phyloP scores from a whole-genome alignment of 2,329 filamentous ascomycete genomes.

The Chrysoporthe deuterocubensis region DNA sequence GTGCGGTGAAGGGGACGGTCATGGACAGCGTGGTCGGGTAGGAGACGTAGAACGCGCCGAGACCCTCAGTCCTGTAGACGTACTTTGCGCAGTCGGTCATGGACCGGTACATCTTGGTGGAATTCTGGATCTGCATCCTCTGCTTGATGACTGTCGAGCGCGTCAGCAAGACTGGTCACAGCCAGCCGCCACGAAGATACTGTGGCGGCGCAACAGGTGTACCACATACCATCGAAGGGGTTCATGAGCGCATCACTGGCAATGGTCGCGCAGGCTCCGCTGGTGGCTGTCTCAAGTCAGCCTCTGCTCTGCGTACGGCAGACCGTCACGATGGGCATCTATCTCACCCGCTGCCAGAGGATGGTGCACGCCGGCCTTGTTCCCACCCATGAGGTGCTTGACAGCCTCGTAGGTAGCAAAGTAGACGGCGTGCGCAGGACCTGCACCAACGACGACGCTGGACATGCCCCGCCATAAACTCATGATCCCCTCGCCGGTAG shows the following conservation, averaged over 20 bases:
- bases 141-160: slow-evolving; percentile 85
- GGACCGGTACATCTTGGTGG: slow-evolving; percentile 81
- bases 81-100: slow-evolving; percentile 85
- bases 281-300: slow-evolving; percentile 66
- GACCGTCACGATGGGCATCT: background rate
- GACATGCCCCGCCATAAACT: slow-evolving; percentile 96
- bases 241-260: slow-evolving; percentile 99
- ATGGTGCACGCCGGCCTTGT: slow-evolving; percentile 84
- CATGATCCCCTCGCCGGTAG: slow-evolving; percentile 83
- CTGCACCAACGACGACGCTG: slow-evolving; percentile 93
- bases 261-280: slow-evolving; percentile 93
- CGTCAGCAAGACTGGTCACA: slow-evolving; percentile 13
- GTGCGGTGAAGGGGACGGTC: slow-evolving; percentile 96
- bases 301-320: background rate
- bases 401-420: slow-evolving; percentile 98
- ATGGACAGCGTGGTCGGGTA: slow-evolving; percentile 98
- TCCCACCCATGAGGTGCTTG: slow-evolving; percentile 94
- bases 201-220: background rate
- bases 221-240: slow-evolving; percentile 84
- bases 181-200: background rate
- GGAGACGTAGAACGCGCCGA: slow-evolving; percentile 95
- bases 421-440: slow-evolving; percentile 97
- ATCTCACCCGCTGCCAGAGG: slow-evolving; percentile 84
- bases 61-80: slow-evolving; percentile 84
- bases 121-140: slow-evolving; percentile 97